Evolutionary conservation across 2,329 filamentous ascomycete genomes (phyloP).

Genomic region (Aureobasidium namibiae): DNA sequence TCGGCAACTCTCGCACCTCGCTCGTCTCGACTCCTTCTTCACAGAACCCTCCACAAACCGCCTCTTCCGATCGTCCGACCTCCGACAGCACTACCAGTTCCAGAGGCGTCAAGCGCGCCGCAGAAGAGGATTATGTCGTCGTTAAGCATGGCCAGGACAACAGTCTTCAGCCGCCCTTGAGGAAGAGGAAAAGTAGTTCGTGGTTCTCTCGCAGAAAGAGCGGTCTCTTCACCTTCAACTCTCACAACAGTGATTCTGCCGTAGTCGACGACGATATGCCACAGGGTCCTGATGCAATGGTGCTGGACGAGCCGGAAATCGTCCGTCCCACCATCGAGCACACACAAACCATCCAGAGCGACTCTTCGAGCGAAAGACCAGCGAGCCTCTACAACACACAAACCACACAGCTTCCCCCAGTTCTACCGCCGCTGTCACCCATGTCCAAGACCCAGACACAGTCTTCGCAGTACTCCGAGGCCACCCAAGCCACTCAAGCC

Average conservation of each 20-base stretch:
- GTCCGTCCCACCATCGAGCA: background rate
- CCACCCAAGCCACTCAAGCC: background rate
- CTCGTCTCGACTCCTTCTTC: conserved; percentile 19
- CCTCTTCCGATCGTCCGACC: conserved; percentile 1
- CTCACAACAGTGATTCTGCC: background rate
- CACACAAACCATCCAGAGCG: background rate
- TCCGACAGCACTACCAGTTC: conserved; percentile 11
- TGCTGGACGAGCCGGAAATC: background rate
- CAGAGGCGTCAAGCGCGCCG: conserved; percentile 9
- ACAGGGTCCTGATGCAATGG: conserved; percentile 1
- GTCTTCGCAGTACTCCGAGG: background rate
- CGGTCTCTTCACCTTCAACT: conserved; percentile 21
- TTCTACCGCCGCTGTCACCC: conserved; percentile 2
- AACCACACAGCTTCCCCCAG: background rate
- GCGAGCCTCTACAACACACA: background rate
- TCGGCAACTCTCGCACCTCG: conserved; percentile 28
- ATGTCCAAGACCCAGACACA: conserved; percentile 1
- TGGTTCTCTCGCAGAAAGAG: conserved; percentile 29
- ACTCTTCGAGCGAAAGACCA: background rate
- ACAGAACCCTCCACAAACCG: conserved; percentile 12
- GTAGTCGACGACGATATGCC: background rate
- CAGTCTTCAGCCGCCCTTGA: conserved; percentile 15
- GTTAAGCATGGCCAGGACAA: conserved; percentile 12
- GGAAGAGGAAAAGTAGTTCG: conserved; percentile 23
- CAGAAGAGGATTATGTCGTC: conserved; percentile 11